Conservation (phyloP, 352 stramenopile species). For the Globisporangium nunn region DNA sequence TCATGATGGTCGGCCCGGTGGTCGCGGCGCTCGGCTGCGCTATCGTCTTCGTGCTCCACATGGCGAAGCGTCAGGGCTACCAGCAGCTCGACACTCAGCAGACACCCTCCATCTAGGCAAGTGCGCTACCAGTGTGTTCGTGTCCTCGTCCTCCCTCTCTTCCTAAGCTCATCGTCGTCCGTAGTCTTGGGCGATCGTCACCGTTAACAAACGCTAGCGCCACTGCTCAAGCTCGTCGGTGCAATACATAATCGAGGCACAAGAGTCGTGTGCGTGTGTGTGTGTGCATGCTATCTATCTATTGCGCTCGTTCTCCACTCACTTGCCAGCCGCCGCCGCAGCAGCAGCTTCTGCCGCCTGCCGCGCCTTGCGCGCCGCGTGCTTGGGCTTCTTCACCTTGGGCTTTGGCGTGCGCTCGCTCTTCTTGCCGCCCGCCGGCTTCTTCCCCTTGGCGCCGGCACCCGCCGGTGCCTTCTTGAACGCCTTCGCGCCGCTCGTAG, state of each 20-base stretch:
- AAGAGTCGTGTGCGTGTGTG: not conserved
- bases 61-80: slow-evolving; percentile 52
- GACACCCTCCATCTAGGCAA: not conserved
- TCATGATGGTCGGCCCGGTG: slow-evolving; percentile 14
- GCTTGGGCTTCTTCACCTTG: slow-evolving; percentile 66
- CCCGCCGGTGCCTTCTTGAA: slow-evolving; percentile 9
- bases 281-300: slow-evolving; percentile 6
- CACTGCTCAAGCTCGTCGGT: not conserved
- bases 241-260: not conserved
- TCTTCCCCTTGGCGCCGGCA: slow-evolving; percentile 19
- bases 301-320: not conserved
- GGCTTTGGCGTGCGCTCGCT: slow-evolving; percentile 14
- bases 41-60: slow-evolving; percentile 23
- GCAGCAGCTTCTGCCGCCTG: slow-evolving; percentile 37
- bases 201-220: not conserved
- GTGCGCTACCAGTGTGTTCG: not conserved
- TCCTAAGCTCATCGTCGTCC: too few relatives aligned
- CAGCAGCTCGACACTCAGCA: slow-evolving; percentile 19
- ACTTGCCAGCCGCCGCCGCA: slow-evolving; percentile 2
- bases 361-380: slow-evolving; percentile 55
- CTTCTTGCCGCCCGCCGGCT: not conserved
- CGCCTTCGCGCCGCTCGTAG: slow-evolving; percentile 6
- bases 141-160: too few relatives aligned
- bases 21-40: slow-evolving; percentile 20
- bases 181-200: not conserved